Conservation (phyloP, 1,139 yeast species). For the Scheffersomyces stambukii region DNA sequence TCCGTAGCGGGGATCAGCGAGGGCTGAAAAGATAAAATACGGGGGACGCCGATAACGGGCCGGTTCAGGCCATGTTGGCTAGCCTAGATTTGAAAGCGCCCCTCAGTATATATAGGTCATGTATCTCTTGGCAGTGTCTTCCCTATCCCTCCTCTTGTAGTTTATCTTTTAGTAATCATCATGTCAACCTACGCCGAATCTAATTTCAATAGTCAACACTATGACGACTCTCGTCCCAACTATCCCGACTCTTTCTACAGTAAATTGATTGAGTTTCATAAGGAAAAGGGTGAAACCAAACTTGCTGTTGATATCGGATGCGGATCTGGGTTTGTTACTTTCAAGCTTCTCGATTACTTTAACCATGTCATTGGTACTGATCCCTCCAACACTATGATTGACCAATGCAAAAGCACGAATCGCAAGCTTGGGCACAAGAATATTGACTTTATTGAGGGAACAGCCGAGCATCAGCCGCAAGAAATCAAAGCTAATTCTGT, state of each 20-base stretch:
- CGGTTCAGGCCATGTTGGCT: too few relatives aligned
- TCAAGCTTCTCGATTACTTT: conserved; percentile 45
- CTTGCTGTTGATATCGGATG: conserved; percentile 70
- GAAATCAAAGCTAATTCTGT: conserved; percentile 28
- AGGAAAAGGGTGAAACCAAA: conserved; percentile 13
- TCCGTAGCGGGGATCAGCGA: too few relatives aligned
- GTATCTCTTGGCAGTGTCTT: too few relatives aligned
- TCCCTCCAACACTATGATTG: conserved; percentile 61
- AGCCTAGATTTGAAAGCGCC: too few relatives aligned
- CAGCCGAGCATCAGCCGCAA: conserved; percentile 24
- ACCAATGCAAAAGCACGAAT: conserved; percentile 29
- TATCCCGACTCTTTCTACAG: conserved; percentile 33
- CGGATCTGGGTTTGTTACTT: conserved; percentile 80
- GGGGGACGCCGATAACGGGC: too few relatives aligned
- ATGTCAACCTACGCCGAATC: conserved; percentile 39
- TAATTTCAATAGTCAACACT: conserved; percentile 31
- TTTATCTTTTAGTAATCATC: too few relatives aligned
- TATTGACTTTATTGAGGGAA: conserved; percentile 26
- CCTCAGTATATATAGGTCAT: too few relatives aligned
- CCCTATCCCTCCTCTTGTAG: too few relatives aligned
- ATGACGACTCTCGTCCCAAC: conserved; percentile 36
- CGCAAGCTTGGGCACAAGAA: conserved; percentile 9
- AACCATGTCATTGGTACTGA: conserved; percentile 63
- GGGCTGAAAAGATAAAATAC: too few relatives aligned
- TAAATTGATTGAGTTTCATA: conserved; percentile 27